Base-by-base conservation (phyloP, 352 stramenopile genomes). In the Phytophthora meadii region DNA sequence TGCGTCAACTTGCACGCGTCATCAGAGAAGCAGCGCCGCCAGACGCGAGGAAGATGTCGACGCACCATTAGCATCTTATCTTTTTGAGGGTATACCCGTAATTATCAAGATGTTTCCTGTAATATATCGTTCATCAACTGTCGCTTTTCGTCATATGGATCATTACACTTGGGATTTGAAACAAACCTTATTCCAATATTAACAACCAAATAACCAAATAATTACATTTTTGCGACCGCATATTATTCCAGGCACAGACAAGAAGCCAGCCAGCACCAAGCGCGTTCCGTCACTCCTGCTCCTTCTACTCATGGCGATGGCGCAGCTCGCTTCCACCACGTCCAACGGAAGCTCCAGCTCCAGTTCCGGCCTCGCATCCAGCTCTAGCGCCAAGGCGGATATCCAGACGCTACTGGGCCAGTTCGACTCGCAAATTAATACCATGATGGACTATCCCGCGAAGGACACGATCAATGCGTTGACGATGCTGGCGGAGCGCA, bases 401-500 rank as follows among this genome's bases (percentile, higher is more conserved):
- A 79, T 90, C 49, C 73, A 93, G 65, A 22, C 65, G 48, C 72
- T 92, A 12, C 65, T 95, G 53, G 69, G 62, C 44, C 81, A 94
- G 68, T 96, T 95, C 53, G 85, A 95, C 69, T 74, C 76, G 46
- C 85, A 87, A 76, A 93, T 96, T 70, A 94, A 94, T 70, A 68
- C 83, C 34, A 90, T 97, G 85, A 84, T 79, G 72, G 84, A 90
- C 69, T 94, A 95, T 62, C 89, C 89, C 9, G 89, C 89, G 37
- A 95, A 96, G 50, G 84, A 93, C 76, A 92, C 88, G 66, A 97
- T 97, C 80, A 96, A 95, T 65, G 61, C 82, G 48, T 81, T 97
- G 54, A 96, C 89, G 45, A 97, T 90, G 81, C 74, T 94, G 60
- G 87, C 89, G 6, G 87, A 93, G 70, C 82, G 82, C 51, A 47